Conservation (phyloP, 2,329 filamentous ascomycete genomes). For the Aspergillus intermedius region DNA sequence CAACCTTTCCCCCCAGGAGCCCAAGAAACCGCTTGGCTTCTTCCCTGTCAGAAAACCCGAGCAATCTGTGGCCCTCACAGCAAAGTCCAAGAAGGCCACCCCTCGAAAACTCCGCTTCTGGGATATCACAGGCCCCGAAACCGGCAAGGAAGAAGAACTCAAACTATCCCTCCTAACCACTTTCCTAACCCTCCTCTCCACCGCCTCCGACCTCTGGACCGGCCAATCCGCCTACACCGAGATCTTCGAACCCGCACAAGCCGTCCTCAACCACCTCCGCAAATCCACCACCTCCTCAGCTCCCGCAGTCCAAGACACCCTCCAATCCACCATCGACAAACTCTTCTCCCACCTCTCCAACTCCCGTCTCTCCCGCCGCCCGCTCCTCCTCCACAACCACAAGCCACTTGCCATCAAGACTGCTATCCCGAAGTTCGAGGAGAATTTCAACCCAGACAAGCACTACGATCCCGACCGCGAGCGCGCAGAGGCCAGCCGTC, state of each 20-base stretch:
- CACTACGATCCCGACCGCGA: constrained; percentile 96
- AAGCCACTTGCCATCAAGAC: constrained; percentile 79
- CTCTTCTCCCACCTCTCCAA: constrained; percentile 46
- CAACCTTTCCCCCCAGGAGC: constrained; percentile 55
- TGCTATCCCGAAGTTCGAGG: constrained; percentile 90
- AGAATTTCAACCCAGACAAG: constrained; percentile 85
- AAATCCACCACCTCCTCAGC: constrained; percentile 47
- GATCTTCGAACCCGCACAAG: constrained; percentile 61
- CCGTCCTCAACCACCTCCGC: constrained; percentile 57
- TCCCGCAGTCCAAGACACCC: constrained; percentile 17
- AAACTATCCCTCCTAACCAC: constrained; percentile 58
- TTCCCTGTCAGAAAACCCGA: constrained; percentile 59
- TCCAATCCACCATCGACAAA: constrained; percentile 27
- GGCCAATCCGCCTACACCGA: constrained; percentile 69
- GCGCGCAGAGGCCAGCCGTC: constrained; percentile 74
- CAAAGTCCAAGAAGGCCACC: constrained; percentile 20
- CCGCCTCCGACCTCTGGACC: constrained; percentile 66
- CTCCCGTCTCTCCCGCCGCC: constrained; percentile 62
- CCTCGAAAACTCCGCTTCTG: constrained; percentile 53
- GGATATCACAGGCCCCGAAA: constrained; percentile 42
- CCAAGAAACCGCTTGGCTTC: constrained; percentile 43
- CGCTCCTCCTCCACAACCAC: constrained; percentile 84
- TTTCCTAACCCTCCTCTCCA: constrained; percentile 59
- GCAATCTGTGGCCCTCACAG: constrained; percentile 43
- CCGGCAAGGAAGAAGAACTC: constrained; percentile 29